Evolutionary conservation across 169 alveolate genomes (phyloP).

Genomic region (Amoebophrya sp.): DNA sequence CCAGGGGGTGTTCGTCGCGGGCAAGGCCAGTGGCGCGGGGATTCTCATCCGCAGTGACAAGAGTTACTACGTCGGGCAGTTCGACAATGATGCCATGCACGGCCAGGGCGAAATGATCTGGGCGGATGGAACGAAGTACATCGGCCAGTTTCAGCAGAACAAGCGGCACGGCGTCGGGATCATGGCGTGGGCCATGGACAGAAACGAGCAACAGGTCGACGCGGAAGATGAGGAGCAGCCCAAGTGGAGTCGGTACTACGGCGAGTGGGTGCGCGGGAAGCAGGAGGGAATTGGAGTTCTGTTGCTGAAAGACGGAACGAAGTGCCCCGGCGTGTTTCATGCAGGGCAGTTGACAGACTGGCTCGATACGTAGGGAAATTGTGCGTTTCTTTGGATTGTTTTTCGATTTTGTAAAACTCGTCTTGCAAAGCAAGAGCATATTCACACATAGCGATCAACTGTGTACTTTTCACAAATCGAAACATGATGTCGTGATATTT

Average conservation of each 20-base stretch:
- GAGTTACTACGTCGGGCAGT: neutral
- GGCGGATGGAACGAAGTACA: neutral
- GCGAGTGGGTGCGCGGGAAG: neutral
- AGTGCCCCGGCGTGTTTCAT: neutral
- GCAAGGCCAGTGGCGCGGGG: neutral
- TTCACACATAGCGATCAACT: too few relatives aligned
- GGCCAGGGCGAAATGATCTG: constrained; percentile 17
- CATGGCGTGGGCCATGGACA: neutral
- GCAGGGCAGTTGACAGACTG: constrained; percentile 1
- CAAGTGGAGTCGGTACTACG: neutral
- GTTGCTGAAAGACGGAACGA: constrained; percentile 5
- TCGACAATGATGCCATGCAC: neutral
- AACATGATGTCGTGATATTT: too few relatives aligned
- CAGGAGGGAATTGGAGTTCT: neutral
- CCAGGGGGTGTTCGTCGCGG: neutral
- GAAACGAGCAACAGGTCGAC: neutral
- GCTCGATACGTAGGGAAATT: neutral
- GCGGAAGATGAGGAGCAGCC: neutral
- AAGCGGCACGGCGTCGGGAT: constrained; percentile 2
- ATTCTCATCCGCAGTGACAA: neutral
- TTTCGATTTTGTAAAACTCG: too few relatives aligned
- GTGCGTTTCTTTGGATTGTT: too few relatives aligned
- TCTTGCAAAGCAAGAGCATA: too few relatives aligned
- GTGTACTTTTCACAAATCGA: too few relatives aligned
- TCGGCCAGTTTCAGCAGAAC: neutral